A percentile compares a stretch with the other conserved stretches of the same genome.
Conservation (phyloP, 257 asterid genomes). For the Paraleonurus japonicus region DNA sequence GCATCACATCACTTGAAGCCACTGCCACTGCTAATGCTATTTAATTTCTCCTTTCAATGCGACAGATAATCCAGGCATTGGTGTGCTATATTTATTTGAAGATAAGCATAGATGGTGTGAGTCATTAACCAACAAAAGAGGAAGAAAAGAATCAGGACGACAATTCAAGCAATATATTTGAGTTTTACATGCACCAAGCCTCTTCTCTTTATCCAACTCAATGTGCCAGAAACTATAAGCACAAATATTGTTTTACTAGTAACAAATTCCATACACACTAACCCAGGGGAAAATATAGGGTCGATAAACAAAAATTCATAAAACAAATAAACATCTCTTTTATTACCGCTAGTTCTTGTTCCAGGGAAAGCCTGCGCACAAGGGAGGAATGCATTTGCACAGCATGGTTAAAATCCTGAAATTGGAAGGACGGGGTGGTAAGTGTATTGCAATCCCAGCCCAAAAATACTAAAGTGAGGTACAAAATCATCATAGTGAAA, state of each 20-base stretch:
- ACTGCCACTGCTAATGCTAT: not conserved
- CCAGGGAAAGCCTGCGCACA: constrained; percentile 65
- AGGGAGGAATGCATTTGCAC: constrained; percentile 84
- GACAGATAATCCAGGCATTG: not conserved
- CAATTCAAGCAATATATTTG: not conserved
- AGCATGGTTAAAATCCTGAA: constrained; percentile 49
- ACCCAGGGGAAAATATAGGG: not conserved
- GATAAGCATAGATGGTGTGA: not conserved
- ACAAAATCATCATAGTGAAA: constrained; percentile 16
- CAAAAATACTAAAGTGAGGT: not conserved
- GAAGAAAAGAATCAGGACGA: not conserved
- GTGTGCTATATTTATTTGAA: not conserved
- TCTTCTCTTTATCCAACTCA: constrained; percentile 7
- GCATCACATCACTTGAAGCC: constrained; percentile 7
- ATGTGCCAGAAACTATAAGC: constrained; percentile 15
- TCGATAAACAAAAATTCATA: not conserved
- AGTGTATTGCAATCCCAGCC: constrained; percentile 2
- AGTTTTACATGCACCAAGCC: not conserved
- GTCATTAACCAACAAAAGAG: not conserved
- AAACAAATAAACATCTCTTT: not conserved
- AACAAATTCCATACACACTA: not conserved
- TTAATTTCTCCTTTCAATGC: constrained; percentile 3
- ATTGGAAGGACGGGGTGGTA: constrained; percentile 20
- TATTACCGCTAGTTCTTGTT: constrained; percentile 72
- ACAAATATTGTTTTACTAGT: not conserved